Conservation (phyloP, 345 rosid species). For the Erodium maritimum region DNA sequence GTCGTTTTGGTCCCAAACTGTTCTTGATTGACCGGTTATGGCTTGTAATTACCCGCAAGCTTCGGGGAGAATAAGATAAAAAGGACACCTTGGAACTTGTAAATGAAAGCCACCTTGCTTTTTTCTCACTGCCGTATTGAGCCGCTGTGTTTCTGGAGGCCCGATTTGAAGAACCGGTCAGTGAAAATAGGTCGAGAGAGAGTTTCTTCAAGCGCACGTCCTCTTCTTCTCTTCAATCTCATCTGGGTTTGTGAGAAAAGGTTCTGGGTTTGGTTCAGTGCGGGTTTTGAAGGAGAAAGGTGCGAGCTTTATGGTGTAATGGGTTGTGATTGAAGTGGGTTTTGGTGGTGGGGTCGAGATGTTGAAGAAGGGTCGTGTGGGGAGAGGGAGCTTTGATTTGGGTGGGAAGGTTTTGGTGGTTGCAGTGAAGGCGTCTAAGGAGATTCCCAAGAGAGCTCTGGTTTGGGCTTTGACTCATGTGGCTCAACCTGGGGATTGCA, state of each 20-base stretch:
- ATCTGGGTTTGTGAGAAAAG: background rate
- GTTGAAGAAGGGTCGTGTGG: background rate
- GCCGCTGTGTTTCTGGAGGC: background rate
- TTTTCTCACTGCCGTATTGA: background rate
- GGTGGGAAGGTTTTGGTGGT: slow-evolving; percentile 7
- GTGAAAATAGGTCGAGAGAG: background rate
- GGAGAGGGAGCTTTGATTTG: background rate
- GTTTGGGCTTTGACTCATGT: slow-evolving; percentile 7
- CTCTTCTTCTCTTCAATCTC: background rate
- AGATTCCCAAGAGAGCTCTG: slow-evolving; percentile 6
- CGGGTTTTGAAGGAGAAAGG: background rate
- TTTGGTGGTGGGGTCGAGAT: background rate
- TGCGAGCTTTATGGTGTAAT: background rate
- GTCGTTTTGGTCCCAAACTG: background rate
- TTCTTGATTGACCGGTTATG: background rate
- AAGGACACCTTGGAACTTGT: background rate
- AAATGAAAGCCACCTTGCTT: background rate
- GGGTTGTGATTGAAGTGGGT: background rate
- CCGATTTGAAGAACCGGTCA: background rate
- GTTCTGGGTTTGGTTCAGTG: background rate
- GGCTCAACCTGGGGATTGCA: slow-evolving; percentile 10
- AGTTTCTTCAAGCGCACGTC: background rate
- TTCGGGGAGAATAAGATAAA: background rate
- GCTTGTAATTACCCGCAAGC: background rate
- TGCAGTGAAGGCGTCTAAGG: slow-evolving; percentile 7